These are phyloP conservation scores for Mortierella sp. DNA, from an alignment of 371 early-diverging fungal species.

Conservation along the genomic window DNA sequence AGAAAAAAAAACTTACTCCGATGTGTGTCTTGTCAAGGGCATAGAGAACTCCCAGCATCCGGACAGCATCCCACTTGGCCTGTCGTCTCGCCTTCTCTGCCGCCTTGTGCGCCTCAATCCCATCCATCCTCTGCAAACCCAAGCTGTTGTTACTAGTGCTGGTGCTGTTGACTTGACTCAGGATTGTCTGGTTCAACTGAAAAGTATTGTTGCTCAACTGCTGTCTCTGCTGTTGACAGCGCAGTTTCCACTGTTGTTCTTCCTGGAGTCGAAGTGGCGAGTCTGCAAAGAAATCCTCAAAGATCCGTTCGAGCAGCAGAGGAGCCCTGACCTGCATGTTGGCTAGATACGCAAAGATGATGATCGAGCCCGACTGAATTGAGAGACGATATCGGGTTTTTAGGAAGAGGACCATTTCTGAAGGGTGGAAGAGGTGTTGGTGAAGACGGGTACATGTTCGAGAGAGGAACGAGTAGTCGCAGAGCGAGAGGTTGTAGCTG, in stretches of 20 bases:
- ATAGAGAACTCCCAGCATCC: constrained; percentile 60
- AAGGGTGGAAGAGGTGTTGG: constrained; percentile 42
- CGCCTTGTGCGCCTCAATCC: constrained; percentile 21
- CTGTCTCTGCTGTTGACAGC: constrained; percentile 11
- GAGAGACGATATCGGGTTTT: constrained; percentile 56
- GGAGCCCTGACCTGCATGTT: constrained; percentile 58
- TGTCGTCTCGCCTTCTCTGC: constrained; percentile 36
- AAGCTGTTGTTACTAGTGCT: neutral
- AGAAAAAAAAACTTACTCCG: constrained; percentile 25
- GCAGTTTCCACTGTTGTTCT: constrained; percentile 17
- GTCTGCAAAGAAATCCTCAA: constrained; percentile 59
- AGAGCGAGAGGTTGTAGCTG: constrained; percentile 28
- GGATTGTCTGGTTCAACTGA: constrained; percentile 27
- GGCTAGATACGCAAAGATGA: constrained; percentile 58
- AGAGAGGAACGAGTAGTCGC: constrained; percentile 41
- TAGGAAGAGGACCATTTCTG: constrained; percentile 56
- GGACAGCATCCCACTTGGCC: constrained; percentile 54
- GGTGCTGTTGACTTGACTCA: neutral
- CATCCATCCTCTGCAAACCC: constrained; percentile 17
- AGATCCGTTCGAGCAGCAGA: constrained; percentile 51
- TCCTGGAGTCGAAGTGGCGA: constrained; percentile 24
- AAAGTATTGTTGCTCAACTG: constrained; percentile 22
- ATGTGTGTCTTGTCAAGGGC: constrained; percentile 58
- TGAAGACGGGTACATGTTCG: constrained; percentile 34
- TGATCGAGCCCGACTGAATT: constrained; percentile 55